phyloP scores from a whole-genome alignment of 352 stramenopile genomes.

The Saprolegnia diclina region DNA sequence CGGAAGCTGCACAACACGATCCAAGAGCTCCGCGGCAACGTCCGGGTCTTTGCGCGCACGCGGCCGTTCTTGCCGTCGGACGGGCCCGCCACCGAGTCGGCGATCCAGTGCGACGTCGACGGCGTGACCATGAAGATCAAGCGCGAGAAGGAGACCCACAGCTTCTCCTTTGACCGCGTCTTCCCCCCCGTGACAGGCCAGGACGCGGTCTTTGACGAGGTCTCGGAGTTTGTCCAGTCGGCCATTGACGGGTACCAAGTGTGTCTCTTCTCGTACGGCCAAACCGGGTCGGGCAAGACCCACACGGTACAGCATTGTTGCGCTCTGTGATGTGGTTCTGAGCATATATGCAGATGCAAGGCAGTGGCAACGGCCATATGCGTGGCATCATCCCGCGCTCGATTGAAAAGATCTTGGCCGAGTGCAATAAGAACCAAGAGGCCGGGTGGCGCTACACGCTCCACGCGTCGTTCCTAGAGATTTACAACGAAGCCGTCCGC shows the following conservation, averaged over 20 bases:
- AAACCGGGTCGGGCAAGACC: constrained; percentile 92
- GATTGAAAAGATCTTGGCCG: constrained; percentile 93
- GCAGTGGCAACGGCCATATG: constrained; percentile 92
- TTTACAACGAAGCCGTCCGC: constrained; percentile 98
- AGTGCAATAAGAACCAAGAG: constrained; percentile 47
- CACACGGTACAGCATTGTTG: constrained; percentile 59
- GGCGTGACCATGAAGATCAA: constrained; percentile 59
- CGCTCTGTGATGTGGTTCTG: constrained; percentile 8
- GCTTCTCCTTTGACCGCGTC: constrained; percentile 96
- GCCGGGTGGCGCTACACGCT: constrained; percentile 94
- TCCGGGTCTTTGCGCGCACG: constrained; percentile 95
- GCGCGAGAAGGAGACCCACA: constrained; percentile 49
- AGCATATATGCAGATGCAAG: constrained; percentile 87
- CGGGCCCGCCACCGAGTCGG: constrained; percentile 35
- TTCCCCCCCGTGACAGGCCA: constrained; percentile 91
- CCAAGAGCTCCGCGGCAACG: constrained; percentile 96
- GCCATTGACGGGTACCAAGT: constrained; percentile 96
- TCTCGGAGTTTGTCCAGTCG: constrained; percentile 96
- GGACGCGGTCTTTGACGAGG: constrained; percentile 95
- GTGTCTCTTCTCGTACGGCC: constrained; percentile 94
- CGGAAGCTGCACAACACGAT: constrained; percentile 98
- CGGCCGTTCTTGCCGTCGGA: constrained; percentile 86
- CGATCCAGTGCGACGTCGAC: constrained; percentile 66
- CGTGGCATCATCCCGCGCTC: constrained; percentile 96
- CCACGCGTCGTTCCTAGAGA: constrained; percentile 97